These are phyloP conservation scores for Chrysoporthe puriensis DNA, from an alignment of 2,329 filamentous ascomycete genomes.

Conservation along the genomic window DNA sequence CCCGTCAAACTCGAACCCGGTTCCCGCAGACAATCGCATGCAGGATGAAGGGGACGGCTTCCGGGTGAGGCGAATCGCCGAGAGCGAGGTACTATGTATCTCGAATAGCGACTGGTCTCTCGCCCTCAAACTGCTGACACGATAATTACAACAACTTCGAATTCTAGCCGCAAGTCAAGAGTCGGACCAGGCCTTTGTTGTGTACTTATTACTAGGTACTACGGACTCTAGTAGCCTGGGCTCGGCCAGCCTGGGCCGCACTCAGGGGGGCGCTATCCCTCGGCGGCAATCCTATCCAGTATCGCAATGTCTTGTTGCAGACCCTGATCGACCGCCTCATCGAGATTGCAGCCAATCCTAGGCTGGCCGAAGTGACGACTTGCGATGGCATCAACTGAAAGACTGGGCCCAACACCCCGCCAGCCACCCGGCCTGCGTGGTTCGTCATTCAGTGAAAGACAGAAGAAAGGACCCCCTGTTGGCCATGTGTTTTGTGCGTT, in stretches of 20 bases:
- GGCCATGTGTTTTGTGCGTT: constrained; percentile 27
- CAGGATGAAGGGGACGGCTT: constrained; percentile 15
- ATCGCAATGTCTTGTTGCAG: neutral
- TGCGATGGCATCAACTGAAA: neutral
- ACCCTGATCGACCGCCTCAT: neutral
- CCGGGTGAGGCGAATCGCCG: neutral
- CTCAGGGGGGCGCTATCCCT: neutral
- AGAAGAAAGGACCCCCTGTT: constrained; percentile 12
- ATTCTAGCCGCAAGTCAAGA: neutral
- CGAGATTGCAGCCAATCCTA: neutral
- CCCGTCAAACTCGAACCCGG: constrained; percentile 14
- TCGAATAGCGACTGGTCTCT: neutral
- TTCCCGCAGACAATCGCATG: constrained; percentile 22
- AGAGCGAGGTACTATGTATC: neutral
- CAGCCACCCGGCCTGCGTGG: constrained; percentile 4
- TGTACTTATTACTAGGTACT: no score
- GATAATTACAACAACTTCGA: neutral
- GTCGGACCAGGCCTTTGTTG: neutral
- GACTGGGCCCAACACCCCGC: neutral
- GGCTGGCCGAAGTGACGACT: neutral
- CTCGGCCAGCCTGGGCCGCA: neutral
- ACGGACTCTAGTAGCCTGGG: neutral
- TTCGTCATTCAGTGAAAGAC: neutral
- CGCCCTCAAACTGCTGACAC: neutral
- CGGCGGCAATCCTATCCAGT: neutral